These are phyloP conservation scores for Penicillium coffeae DNA, from an alignment of 495 filamentous ascomycete genomes.

Conservation along the genomic window DNA sequence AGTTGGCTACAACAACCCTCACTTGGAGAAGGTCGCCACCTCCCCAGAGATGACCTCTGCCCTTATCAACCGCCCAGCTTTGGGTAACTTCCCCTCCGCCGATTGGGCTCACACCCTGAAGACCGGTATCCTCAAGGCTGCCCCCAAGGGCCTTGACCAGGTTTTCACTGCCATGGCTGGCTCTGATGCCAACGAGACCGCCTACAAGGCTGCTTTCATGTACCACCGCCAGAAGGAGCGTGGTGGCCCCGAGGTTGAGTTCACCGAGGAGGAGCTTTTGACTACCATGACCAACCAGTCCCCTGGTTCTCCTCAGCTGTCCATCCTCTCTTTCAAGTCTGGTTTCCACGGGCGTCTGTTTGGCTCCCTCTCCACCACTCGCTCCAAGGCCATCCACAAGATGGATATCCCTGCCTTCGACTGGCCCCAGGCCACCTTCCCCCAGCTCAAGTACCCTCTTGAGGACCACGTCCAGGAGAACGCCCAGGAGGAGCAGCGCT, in stretches of 20 bases:
- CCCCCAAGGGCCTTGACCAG: slow-evolving; percentile 87
- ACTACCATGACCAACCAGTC: slow-evolving; percentile 81
- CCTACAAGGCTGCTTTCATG: slow-evolving; percentile 99
- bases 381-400: slow-evolving; percentile 97
- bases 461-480: slow-evolving; percentile 82
- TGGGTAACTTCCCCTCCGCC: slow-evolving; percentile 92
- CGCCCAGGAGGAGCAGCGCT: slow-evolving; percentile 73
- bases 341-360: slow-evolving; percentile 97
- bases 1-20: slow-evolving; percentile 93
- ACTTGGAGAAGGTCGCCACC: slow-evolving; percentile 64
- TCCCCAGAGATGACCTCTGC: slow-evolving; percentile 77
- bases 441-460: slow-evolving; percentile 83
- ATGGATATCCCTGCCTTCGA: slow-evolving; percentile 97
- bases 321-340: slow-evolving; percentile 89
- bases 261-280: slow-evolving; percentile 74
- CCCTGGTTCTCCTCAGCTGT: slow-evolving; percentile 78
- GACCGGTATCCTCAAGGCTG: slow-evolving; percentile 83
- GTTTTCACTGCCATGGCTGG: slow-evolving; percentile 97
- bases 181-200: slow-evolving; percentile 98
- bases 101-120: slow-evolving; percentile 85
- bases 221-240: slow-evolving; percentile 87
- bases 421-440: slow-evolving; percentile 97
- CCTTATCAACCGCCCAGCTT: slow-evolving; percentile 88
- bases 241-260: slow-evolving; percentile 76
- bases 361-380: slow-evolving; percentile 85